Evolutionary conservation across 371 early-diverging fungal genomes (phyloP), one percentile per base, ranked within the genome.

Genomic region (Mucor mucedo): DNA sequence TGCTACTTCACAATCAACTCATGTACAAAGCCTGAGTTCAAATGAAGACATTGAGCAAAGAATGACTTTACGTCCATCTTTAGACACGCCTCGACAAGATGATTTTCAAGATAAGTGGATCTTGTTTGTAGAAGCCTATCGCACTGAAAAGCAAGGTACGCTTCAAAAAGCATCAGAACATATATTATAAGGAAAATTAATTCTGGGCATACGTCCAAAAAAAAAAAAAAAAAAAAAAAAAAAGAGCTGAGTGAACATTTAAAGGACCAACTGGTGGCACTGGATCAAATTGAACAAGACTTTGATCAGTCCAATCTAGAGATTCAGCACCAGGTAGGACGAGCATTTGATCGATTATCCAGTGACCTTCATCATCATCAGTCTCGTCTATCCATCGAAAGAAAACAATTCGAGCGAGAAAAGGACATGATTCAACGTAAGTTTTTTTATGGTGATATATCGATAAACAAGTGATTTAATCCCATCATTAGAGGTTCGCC

Each of bases 241-340:
- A 29, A 35, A 73, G 74, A 35, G 11, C 45, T 79, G 2, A 64
- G 66, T 39, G 54, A 68, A 28, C 60, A 65, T 14, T 64, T 79
- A 7, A 58, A 39, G 14, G 45, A 64, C 42, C 70, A 71, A 49
- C 40, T 80, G 3, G 32, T 64, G 10, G 66, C 70, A 27, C 49
- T 80, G 27, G 64, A 69, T 44, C 65, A 59, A 16, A 50, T 77
- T 8, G 80, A 80, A 30, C 62, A 68, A 2, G 28, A 64, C 29
- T 70, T 60, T 16, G 73, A 75, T 30, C 64, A 68, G 28, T 63
- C 57, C 30, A 71, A 69, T 40, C 40, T 35, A 6, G 70, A 71
- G 7, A 60, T 80, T 35, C 65, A 73, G 48, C 30, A 57, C 3
- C 61, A 68, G 29, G 69, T 77, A 7, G 71, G 70, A 48, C 32